Base-by-base conservation (phyloP, 805 yeast species). In the Schwanniomyces occidentalis region DNA sequence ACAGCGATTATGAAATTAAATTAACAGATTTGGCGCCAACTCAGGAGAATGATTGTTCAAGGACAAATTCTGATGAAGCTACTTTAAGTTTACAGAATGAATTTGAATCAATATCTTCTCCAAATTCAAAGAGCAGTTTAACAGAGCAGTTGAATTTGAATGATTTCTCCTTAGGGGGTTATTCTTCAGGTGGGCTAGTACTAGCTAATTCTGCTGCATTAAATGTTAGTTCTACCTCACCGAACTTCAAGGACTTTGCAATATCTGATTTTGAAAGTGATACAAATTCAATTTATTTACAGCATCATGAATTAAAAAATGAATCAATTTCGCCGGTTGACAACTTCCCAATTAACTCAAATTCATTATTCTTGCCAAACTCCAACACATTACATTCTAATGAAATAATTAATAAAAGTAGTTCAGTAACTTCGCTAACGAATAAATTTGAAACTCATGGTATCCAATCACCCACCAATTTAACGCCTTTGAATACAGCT, bases 401-500 rank as follows among this genome's bases (percentile, higher is more conserved):
- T 15, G 27, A 20, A 10, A 13, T 16, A 9, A 30, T 14, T 14
- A 31, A 27, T 24, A 18, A 19, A 4, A 35, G 15, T 16, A 30
- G 41, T 38, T 42, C 56, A 25, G 42, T 48, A 32, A 48, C 44
- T 40, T 60, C 67, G 3, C 38, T 63, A 13, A 49, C 64, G 1
- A 45, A 51, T 26, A 53, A 49, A 24, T 44, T 59, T 32, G 68
- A 63, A 30, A 45, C 37, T 17, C 65, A 57, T 20, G 51, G 42
- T 3, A 39, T 61, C 10, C 23, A 44, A 13, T 53, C 60, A 1
- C 55, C 60, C 5, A 33, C 48, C 6, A 35, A 27, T 6, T 14
- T 38, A 8, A 35, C 48, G 4, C 27, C 46, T 1, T 21, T 38
- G 3, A 29, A 37, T 13, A n/a, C 30, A 15, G 31, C 16, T 15